Evolutionary conservation across 2,329 filamentous ascomycete species (phyloP), one percentile per base, ranked within the genome.

Genomic region (Penicillium griseofulvum): DNA sequence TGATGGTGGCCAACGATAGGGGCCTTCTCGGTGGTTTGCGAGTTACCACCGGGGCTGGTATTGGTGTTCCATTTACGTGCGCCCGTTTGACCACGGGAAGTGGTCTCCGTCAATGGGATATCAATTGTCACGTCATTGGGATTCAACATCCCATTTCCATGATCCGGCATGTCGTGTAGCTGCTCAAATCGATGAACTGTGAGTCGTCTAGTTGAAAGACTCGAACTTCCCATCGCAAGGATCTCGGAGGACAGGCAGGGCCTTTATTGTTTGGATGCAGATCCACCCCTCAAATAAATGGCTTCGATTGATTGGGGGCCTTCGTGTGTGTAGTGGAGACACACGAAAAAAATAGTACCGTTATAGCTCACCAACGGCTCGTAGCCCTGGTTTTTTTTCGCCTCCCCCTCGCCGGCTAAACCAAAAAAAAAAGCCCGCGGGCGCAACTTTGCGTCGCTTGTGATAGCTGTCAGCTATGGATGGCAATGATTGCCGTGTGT

Each of bases 91-190:
- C 75, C 73, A 57, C 76, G 75, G 54, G 78, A 82, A 60, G 77
- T 71, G 38, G 85, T 80, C 45, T 76, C 78, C 61, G 83, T 79
- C 59, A 87, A 75, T 8, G 85, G 85, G 49, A 87, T 87, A 62
- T 86, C 80, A 63, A 83, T 83, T 26, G 82, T 83, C 41, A 78
- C 79, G 64, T 84, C 81, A 59, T 81, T 77, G 28, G 78, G 74
- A 54, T 74, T 76, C 48, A 41, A 45, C 31, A 36, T 45, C 70
- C 62, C 76, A 80, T 42, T 80, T 49, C 70, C 72, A 60, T 71
- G 64, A 28, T 66, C 65, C 9, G 65, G 48, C 33, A 60, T 61
- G 44, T 74, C 73, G 29, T 66, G 72, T 38, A 76, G 68, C 22
- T 73, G 74, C 52, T 77, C 68, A 55, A 80, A 80, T 52, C 76